A percentile compares a stretch with the other conserved stretches of the same genome.
Evolutionary conservation across 352 stramenopile species (phyloP).

Genomic region (Phytophthora sansomeana): DNA sequence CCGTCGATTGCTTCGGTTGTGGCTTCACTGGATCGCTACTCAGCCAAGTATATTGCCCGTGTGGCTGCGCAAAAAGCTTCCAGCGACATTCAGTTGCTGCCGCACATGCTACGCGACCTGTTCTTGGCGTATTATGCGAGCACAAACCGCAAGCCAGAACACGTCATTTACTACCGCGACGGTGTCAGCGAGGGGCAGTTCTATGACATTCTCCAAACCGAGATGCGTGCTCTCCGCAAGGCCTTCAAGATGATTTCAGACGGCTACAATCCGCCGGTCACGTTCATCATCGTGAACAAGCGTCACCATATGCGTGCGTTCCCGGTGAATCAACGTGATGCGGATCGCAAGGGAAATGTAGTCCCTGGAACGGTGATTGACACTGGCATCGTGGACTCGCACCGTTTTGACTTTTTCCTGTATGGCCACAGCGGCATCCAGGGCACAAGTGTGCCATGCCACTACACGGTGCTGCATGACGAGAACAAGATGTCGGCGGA

Average conservation of each 20-base stretch:
- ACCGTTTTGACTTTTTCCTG: constrained; percentile 90
- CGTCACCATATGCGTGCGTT: constrained; percentile 89
- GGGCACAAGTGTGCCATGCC: constrained; percentile 83
- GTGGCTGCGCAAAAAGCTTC: constrained; percentile 58
- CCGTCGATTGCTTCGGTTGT: constrained; percentile 83
- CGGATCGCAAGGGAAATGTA: constrained; percentile 78
- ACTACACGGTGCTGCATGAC: constrained; percentile 89
- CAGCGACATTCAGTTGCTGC: constrained; percentile 65
- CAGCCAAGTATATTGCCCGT: constrained; percentile 66
- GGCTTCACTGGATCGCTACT: constrained; percentile 76
- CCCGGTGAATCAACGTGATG: constrained; percentile 41
- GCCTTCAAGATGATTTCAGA: constrained; percentile 71
- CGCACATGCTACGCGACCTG: constrained; percentile 72
- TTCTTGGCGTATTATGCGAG: constrained; percentile 80
- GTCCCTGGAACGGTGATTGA: constrained; percentile 83
- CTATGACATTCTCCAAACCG: constrained; percentile 73
- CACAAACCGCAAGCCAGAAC: constrained; percentile 77
- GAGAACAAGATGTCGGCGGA: constrained; percentile 75
- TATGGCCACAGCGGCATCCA: constrained; percentile 86
- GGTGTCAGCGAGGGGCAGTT: constrained; percentile 90
- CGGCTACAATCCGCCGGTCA: constrained; percentile 79
- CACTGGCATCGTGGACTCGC: constrained; percentile 81
- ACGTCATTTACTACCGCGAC: constrained; percentile 91
- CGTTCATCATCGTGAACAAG: constrained; percentile 91
- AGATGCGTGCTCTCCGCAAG: constrained; percentile 81